phyloP scores from a whole-genome alignment of 2,329 filamentous ascomycete genomes.

The Colletotrichum tamarilloi region DNA sequence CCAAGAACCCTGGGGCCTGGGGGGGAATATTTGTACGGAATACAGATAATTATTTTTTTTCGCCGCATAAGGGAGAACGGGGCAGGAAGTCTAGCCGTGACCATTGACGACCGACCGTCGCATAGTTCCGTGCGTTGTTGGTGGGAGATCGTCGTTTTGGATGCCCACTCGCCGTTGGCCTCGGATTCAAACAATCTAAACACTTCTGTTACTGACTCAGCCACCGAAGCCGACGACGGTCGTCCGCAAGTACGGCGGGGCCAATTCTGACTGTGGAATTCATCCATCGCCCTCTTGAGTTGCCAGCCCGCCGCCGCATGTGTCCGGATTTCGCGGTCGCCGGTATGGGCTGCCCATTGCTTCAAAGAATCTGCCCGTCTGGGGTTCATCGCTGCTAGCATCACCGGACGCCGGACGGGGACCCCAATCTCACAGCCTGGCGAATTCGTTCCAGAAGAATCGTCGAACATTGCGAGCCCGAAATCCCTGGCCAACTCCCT shows the following conservation, averaged over 20 bases:
- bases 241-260: background rate
- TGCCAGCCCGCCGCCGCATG: slow-evolving; percentile 12
- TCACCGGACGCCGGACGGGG: slow-evolving; percentile 19
- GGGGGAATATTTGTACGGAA: background rate
- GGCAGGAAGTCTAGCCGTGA: background rate
- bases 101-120: background rate
- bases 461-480: slow-evolving; percentile 24
- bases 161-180: background rate
- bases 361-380: slow-evolving; percentile 20
- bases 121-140: slow-evolving; percentile 11
- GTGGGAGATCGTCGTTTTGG: slow-evolving; percentile 26
- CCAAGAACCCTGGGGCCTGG: slow-evolving; percentile 29
- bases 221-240: slow-evolving; percentile 16
- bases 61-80: slow-evolving; percentile 26
- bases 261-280: slow-evolving; percentile 1
- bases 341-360: slow-evolving; percentile 10
- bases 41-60: background rate
- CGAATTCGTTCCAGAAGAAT: slow-evolving; percentile 31
- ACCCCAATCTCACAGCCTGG: background rate
- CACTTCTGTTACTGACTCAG: slow-evolving; percentile 31
- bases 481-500: slow-evolving; percentile 20
- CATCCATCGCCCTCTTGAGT: slow-evolving; percentile 19
- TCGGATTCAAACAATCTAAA: slow-evolving; percentile 12
- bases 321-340: slow-evolving; percentile 14
- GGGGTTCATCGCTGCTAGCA: slow-evolving; percentile 26